Conservation (phyloP, 1,284 basidiomycete genomes). For the Calocybe gambosa region DNA sequence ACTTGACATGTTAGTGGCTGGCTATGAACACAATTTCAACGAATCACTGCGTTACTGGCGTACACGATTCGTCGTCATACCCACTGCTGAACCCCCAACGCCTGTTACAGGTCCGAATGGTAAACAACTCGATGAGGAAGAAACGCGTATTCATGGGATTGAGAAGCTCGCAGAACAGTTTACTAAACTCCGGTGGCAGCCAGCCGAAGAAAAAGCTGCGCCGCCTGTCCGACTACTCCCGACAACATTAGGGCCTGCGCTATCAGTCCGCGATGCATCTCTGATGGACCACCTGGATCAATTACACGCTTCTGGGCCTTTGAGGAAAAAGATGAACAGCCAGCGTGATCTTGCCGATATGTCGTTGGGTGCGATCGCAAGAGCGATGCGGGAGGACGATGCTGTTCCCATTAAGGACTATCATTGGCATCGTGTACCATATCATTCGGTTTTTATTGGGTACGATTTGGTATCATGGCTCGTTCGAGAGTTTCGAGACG, state of each 20-base stretch:
- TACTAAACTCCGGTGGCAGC: constrained; percentile 72
- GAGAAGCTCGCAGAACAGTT: constrained; percentile 90
- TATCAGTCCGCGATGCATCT: constrained; percentile 72
- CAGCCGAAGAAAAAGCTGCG: constrained; percentile 51
- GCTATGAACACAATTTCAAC: constrained; percentile 78
- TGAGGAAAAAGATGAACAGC: constrained; percentile 72
- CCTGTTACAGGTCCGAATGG: constrained; percentile 52
- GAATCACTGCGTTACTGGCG: constrained; percentile 89
- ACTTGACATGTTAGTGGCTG: constrained; percentile 79
- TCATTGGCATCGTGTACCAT: constrained; percentile 65
- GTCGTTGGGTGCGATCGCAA: constrained; percentile 56
- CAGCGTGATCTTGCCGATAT: constrained; percentile 65
- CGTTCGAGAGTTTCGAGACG: constrained; percentile 78
- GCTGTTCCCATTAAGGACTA: constrained; percentile 73
- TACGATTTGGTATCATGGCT: constrained; percentile 86
- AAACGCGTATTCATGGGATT: constrained; percentile 84
- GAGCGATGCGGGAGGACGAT: constrained; percentile 75
- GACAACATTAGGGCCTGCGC: constrained; percentile 77
- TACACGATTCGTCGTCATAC: constrained; percentile 85
- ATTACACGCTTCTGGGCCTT: constrained; percentile 67
- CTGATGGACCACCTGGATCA: constrained; percentile 76
- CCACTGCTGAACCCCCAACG: constrained; percentile 64
- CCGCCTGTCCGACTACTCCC: constrained; percentile 66
- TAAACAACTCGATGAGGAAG: constrained; percentile 79
- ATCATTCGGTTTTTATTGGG: constrained; percentile 80